Evolutionary conservation across 2,329 filamentous ascomycete genomes (phyloP).

Genomic region (Ploettnerulaceae sp.): DNA sequence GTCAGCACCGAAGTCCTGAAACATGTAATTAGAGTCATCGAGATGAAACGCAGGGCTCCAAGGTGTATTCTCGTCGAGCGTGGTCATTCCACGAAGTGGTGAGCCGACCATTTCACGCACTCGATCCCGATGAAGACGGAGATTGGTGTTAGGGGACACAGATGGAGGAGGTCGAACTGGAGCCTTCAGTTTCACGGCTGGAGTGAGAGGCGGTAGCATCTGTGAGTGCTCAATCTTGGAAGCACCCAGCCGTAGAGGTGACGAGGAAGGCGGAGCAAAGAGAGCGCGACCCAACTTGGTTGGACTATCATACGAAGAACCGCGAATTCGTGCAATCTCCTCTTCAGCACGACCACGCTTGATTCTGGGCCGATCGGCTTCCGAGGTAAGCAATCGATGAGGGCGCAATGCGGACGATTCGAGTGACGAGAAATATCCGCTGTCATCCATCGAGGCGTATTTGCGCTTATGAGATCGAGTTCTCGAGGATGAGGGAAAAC

Average conservation of each 20-base stretch:
- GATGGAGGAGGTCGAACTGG: constrained; percentile 58
- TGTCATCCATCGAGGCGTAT: constrained; percentile 79
- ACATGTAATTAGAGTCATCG: constrained; percentile 47
- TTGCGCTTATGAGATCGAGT: constrained; percentile 67
- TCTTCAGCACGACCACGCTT: constrained; percentile 91
- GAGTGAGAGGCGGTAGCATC: constrained; percentile 74
- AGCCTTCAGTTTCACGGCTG: constrained; percentile 73
- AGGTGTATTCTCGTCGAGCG: constrained; percentile 48
- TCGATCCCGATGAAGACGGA: constrained; percentile 79
- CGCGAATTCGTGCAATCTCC: constrained; percentile 88
- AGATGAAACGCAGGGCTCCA: constrained; percentile 66
- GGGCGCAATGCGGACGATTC: constrained; percentile 84
- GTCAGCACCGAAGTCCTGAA: constrained; percentile 45
- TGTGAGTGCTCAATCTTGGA: constrained; percentile 46
- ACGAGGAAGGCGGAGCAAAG: constrained; percentile 54
- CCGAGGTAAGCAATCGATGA: constrained; percentile 67
- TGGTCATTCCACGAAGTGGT: constrained; percentile 54
- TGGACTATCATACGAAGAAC: constrained; percentile 90
- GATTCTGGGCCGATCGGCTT: constrained; percentile 72
- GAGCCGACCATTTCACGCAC: constrained; percentile 79
- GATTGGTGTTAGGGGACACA: constrained; percentile 87
- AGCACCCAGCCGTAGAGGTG: constrained; percentile 51
- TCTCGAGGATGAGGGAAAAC: constrained; percentile 58
- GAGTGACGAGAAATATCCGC: constrained; percentile 93
- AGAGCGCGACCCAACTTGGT: constrained; percentile 59